These are phyloP conservation scores for Eragrostis nindensis DNA, from an alignment of 176 grass and related monocot species.

Conservation along the genomic window DNA sequence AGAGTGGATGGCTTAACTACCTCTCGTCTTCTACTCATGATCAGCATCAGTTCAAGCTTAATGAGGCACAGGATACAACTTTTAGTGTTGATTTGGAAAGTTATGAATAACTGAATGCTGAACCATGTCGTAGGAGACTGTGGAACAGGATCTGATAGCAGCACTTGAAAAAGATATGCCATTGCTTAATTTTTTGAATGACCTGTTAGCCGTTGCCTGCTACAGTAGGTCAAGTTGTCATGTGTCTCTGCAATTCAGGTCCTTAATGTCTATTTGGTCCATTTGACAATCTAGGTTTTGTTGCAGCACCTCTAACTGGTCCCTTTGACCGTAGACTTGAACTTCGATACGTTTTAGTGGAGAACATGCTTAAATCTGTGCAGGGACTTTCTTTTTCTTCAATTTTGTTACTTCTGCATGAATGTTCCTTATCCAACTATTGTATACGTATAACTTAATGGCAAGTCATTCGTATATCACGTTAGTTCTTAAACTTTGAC, in stretches of 20 bases:
- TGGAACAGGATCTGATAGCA: neutral
- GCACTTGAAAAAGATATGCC: neutral
- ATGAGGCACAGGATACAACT: conserved; percentile 16
- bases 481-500: neutral
- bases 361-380: neutral
- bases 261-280: neutral
- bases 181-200: neutral
- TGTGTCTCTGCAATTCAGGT: neutral
- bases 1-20: neutral
- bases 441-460: neutral
- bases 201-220: neutral
- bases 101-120: neutral
- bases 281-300: neutral
- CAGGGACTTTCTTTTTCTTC: neutral
- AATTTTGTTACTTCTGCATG: neutral
- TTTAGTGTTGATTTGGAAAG: conserved; percentile 19
- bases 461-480: neutral
- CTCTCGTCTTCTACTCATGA: conserved; percentile 1
- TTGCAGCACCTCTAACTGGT: neutral
- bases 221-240: neutral
- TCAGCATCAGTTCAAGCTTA: conserved; percentile 20
- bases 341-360: neutral
- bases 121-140: conserved; percentile 15
- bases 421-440: neutral
- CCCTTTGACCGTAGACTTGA: neutral